Conservation (phyloP, 1,284 basidiomycete species). For the Microbotryum silenes-acaulis region DNA sequence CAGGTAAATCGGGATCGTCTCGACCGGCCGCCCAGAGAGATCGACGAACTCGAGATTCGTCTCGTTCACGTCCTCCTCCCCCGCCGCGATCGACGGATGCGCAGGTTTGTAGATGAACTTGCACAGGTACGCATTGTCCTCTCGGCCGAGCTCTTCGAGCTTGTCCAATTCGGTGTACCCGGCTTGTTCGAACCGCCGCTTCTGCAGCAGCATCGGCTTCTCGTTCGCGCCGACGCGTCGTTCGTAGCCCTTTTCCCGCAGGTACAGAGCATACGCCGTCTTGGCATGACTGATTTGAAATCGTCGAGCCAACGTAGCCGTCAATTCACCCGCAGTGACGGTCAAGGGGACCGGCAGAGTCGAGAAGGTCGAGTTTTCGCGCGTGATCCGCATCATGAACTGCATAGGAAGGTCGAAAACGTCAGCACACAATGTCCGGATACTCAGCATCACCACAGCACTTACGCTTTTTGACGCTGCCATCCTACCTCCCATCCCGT, state of each 20-base stretch:
- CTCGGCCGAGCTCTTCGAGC: constrained; percentile 68
- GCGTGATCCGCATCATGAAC: constrained; percentile 35
- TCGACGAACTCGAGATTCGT: constrained; percentile 70
- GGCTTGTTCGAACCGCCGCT: constrained; percentile 76
- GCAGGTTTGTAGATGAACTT: constrained; percentile 59
- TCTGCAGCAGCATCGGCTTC: constrained; percentile 74
- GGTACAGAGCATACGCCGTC: constrained; percentile 21
- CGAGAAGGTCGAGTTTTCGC: constrained; percentile 33
- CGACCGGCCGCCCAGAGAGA: constrained; percentile 71
- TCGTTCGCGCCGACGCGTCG: constrained; percentile 73
- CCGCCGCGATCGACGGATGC: constrained; percentile 36
- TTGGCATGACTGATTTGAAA: constrained; percentile 26
- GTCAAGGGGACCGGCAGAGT: constrained; percentile 33
- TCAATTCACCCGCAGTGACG: constrained; percentile 29
- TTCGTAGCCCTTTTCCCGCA: constrained; percentile 42
- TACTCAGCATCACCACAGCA: constrained; percentile 8
- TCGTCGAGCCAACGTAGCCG: constrained; percentile 27
- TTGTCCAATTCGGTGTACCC: constrained; percentile 79
- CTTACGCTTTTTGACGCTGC: constrained; percentile 29
- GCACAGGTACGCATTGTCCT: constrained; percentile 77
- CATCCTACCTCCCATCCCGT: constrained; percentile 17
- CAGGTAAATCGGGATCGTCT: constrained; percentile 82
- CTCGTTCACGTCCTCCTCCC: constrained; percentile 59
- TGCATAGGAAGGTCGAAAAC: constrained; percentile 7
- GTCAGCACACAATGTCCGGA: constrained; percentile 19